A percentile compares a stretch with the other conserved stretches of the same genome.
These are phyloP conservation scores for Yamadazyma triangularis DNA, from an alignment of 1,139 yeast genomes.

Conservation along the genomic window DNA sequence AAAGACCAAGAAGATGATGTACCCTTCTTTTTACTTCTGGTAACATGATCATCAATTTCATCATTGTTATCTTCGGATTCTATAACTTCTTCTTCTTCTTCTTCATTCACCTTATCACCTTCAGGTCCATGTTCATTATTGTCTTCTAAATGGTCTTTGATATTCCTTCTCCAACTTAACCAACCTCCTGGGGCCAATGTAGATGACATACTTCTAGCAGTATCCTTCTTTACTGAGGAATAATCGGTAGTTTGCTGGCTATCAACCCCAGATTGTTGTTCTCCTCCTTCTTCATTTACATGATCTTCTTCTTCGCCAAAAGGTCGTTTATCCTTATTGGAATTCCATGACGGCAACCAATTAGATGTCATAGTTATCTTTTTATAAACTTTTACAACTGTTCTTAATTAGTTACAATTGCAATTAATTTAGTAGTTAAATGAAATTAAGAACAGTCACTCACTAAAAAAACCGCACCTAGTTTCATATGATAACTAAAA, in stretches of 20 bases:
- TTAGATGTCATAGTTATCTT: conserved; percentile 11
- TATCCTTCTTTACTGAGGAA: conserved; percentile 1
- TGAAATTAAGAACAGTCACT: too few relatives aligned
- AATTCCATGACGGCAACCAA: conserved; percentile 10
- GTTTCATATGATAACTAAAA: too few relatives aligned
- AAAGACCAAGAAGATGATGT: conserved; percentile 30
- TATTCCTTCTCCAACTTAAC: conserved; percentile 10
- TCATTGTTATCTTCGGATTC: too few relatives aligned
- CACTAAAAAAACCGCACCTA: too few relatives aligned
- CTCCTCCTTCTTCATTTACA: too few relatives aligned
- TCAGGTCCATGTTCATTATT: conserved; percentile 5
- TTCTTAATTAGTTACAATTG: too few relatives aligned
- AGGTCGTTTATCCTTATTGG: not conserved
- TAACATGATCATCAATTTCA: conserved; percentile 31
- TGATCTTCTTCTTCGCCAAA: too few relatives aligned
- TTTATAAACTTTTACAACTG: too few relatives aligned
- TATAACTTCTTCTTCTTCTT: conserved; percentile 22
- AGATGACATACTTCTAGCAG: conserved; percentile 7
- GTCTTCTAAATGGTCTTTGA: conserved; percentile 4
- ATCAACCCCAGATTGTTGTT: too few relatives aligned
- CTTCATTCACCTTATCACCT: conserved; percentile 6
- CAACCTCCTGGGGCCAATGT: conserved; percentile 9
- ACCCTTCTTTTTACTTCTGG: conserved; percentile 24
- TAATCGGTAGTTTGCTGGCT: too few relatives aligned
- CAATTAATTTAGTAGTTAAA: too few relatives aligned